phyloP scores from a whole-genome alignment of 2,329 filamentous ascomycete species.

The Dothidotthia symphoricarpi region DNA sequence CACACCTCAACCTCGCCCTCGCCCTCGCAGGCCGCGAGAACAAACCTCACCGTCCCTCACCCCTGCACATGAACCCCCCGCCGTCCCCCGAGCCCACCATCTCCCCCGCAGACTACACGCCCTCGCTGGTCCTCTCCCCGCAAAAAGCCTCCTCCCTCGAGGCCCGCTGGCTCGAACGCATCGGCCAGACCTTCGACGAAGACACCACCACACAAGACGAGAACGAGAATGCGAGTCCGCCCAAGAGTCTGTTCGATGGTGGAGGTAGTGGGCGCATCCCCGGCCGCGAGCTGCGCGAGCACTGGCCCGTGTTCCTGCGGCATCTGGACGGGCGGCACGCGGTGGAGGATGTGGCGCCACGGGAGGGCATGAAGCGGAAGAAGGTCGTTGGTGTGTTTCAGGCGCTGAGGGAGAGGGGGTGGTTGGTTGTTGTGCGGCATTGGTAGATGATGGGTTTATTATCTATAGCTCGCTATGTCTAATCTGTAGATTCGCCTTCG shows the following conservation, averaged over 20 bases:
- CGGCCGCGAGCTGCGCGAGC: conserved; percentile 51
- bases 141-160: conserved; percentile 76
- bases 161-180: conserved; percentile 63
- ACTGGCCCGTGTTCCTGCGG: conserved; percentile 73
- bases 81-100: conserved; percentile 19
- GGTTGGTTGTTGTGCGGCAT: conserved; percentile 47
- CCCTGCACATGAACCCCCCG: conserved; percentile 35
- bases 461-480: too few relatives aligned
- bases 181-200: conserved; percentile 34
- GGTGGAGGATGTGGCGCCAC: conserved; percentile 80
- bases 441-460: conserved; percentile 33
- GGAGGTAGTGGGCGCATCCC: conserved; percentile 14
- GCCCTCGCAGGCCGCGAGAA: conserved; percentile 18
- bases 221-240: conserved; percentile 22
- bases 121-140: conserved; percentile 64
- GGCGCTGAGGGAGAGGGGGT: conserved; percentile 69
- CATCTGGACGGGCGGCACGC: conserved; percentile 86
- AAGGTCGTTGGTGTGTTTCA: conserved; percentile 53
- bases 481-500: too few relatives aligned
- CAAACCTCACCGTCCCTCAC: conserved; percentile 33
- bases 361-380: conserved; percentile 83
- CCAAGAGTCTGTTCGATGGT: conserved; percentile 17
- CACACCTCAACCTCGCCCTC: too few relatives aligned
- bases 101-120: conserved; percentile 25
- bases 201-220: conserved; percentile 34